A percentile compares a stretch with the other conserved stretches of the same genome.
Evolutionary conservation across 371 early-diverging fungal genomes (phyloP).

Genomic region (Catenaria anguillulae): DNA sequence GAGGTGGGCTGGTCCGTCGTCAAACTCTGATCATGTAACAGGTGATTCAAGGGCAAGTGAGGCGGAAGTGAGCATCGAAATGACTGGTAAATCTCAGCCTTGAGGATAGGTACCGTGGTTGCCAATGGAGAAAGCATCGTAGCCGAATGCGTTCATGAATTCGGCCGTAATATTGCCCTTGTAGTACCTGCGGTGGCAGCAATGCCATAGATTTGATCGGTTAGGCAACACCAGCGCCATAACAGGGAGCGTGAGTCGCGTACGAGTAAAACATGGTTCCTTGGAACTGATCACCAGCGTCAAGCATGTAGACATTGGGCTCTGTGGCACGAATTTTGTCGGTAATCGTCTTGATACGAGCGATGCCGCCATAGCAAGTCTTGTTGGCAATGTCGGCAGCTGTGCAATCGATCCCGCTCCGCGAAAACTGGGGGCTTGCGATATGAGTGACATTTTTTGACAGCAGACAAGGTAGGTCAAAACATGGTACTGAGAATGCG

Average conservation of each 20-base stretch:
- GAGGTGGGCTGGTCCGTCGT: conserved; percentile 39
- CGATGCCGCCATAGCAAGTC: conserved; percentile 41
- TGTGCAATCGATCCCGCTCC: conserved; percentile 34
- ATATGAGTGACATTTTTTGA: no score
- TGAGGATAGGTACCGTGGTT: no score
- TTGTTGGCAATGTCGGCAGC: conserved; percentile 20
- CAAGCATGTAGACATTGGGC: conserved; percentile 34
- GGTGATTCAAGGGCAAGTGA: no score
- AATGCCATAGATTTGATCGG: no score
- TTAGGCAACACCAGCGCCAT: no score
- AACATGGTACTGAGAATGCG: no score
- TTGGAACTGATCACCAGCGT: conserved; percentile 53
- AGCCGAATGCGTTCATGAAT: conserved; percentile 29
- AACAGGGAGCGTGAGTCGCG: no score
- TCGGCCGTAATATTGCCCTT: conserved; percentile 30
- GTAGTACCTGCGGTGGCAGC: no score
- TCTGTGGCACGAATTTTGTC: conserved; percentile 26
- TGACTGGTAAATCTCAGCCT: no score
- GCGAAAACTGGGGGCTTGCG: conserved; percentile 28
- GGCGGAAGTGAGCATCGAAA: no score
- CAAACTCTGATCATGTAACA: no score
- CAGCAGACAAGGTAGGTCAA: no score
- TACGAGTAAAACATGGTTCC: background rate
- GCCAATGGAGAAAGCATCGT: background rate
- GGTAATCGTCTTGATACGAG: conserved; percentile 38